Evolutionary conservation across 495 filamentous ascomycete genomes (phyloP), one percentile per base, ranked within the genome.

Genomic region (Aspergillus saccharolyticus): DNA sequence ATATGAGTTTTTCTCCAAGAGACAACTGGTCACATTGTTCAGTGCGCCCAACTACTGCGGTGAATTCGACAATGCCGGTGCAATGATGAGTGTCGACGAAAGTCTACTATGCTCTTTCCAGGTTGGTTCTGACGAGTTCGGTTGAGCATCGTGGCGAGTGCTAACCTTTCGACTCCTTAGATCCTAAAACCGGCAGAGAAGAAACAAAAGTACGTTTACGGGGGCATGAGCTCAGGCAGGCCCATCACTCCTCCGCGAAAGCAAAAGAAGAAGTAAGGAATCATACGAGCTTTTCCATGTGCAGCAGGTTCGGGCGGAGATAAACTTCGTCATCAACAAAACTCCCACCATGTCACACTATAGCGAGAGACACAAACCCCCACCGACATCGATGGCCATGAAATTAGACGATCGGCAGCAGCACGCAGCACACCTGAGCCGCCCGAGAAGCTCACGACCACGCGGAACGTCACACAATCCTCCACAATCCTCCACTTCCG

Each of bases 71-170:
- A 98, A 98, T 74, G 94, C 94, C 42, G 94, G 94, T 68, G 94
- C 94, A 44, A 97, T 98, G 95, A 97, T 98, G 94, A 97, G 94
- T 70, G 94, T 98, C n/a, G 95, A 97, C 70, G 94, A 97, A 78
- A 96, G 91, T 70, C 76, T 98, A 71, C 81, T 98, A 68, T 98
- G 94, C 83, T 96, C 91, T 57, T 98, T 98, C 86, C 94, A 98
- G 89, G 92, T 96, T 79, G 63, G 62, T 57, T 33, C 51, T 45
- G 6, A 19, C 20, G 18, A 60, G 63, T 69, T 57, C 66, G 53
- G 28, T 21, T 18, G 39, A 18, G 22, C 10, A n/a, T 25, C 16
- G 6, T 0, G 17, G 7, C 15, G 7, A 14, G 48, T 55, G 47
- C 62, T 47, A 7, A 21, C 15, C 33, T 25, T 49, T 45, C 55